phyloP scores from a whole-genome alignment of 176 grass and related monocot species.

The Canna indica region DNA sequence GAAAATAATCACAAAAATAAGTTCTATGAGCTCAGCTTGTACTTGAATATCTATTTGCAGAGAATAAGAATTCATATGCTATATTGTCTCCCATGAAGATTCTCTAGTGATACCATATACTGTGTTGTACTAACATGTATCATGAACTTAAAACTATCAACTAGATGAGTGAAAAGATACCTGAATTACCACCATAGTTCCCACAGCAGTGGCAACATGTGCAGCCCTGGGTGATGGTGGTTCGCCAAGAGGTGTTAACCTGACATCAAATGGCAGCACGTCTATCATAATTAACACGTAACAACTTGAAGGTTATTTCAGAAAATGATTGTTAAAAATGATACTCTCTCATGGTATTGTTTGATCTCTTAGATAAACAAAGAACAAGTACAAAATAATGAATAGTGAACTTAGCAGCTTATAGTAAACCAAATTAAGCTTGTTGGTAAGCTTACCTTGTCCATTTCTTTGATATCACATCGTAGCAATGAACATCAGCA shows the following conservation, averaged over 20 bases:
- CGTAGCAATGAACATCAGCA: constrained; percentile 84
- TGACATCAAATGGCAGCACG: constrained; percentile 24
- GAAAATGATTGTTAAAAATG: background rate
- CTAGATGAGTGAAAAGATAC: constrained; percentile 21
- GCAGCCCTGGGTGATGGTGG: constrained; percentile 95
- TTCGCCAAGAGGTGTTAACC: constrained; percentile 86
- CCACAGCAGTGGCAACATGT: constrained; percentile 93
- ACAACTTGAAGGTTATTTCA: background rate
- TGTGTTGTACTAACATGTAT: background rate
- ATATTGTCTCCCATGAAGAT: background rate
- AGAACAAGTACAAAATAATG: background rate
- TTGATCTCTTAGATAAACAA: background rate
- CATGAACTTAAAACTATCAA: background rate
- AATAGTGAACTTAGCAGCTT: background rate
- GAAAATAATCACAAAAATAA: constrained; percentile 19
- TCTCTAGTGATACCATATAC: background rate
- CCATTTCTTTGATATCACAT: constrained; percentile 88
- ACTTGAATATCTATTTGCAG: background rate
- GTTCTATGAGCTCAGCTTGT: background rate
- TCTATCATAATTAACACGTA: background rate
- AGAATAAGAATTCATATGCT: background rate
- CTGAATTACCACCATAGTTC: constrained; percentile 99
- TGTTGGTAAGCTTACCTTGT: constrained; percentile 43
- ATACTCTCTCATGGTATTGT: background rate
- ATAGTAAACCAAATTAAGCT: background rate